Base-by-base conservation (phyloP, 768 basidiomycete species). In the Amanita rubescens region DNA sequence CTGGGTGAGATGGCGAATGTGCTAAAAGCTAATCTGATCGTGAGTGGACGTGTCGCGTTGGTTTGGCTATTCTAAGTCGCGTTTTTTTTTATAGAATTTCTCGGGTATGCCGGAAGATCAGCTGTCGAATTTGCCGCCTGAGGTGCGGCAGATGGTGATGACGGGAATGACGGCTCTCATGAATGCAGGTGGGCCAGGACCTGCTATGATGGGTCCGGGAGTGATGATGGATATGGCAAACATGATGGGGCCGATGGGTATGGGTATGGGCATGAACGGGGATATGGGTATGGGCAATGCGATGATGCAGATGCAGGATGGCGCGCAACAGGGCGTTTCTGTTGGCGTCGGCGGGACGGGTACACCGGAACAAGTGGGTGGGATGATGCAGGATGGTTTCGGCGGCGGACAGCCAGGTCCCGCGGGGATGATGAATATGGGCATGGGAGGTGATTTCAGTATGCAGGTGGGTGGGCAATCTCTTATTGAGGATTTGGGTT, bases 71-170 rank as follows among this genome's bases (percentile, higher is more conserved):
- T 15, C 3, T 34, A 25, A 7, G 53, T 64, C 41, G 59, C 34
- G 15, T 35, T 54, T 46, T 37, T 15, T 35, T 30, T 24, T 22
- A 2, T 60, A 91, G 89, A 90, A 85, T 64, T 88, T 91, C 63
- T 74, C 87, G 1, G 85, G 80, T 9, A 86, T 92, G 84, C 78
- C 79, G 43, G 91, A 92, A 67, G 89, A 88, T 50, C 88, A 87
- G 63, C 75, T 90, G 37, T 74, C 82, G 25, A 82, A 81, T 32
- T 77, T 94, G 35, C 90, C 89, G 8, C 81, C 85, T 1, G 90
- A 93, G 55, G 75, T 91, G 53, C 84, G 89, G 35, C 82, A 85
- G 55, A 91, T 91, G 87, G 86, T 91, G 50, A 87, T 92, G 82
- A 85, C 87, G 7, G 84, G 87, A 15, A 82, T 87, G 56, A 82